These are phyloP conservation scores for Antitrichia curtipendula DNA, from an alignment of 225 moss, liverwort and hornwort species.

Conservation along the genomic window DNA sequence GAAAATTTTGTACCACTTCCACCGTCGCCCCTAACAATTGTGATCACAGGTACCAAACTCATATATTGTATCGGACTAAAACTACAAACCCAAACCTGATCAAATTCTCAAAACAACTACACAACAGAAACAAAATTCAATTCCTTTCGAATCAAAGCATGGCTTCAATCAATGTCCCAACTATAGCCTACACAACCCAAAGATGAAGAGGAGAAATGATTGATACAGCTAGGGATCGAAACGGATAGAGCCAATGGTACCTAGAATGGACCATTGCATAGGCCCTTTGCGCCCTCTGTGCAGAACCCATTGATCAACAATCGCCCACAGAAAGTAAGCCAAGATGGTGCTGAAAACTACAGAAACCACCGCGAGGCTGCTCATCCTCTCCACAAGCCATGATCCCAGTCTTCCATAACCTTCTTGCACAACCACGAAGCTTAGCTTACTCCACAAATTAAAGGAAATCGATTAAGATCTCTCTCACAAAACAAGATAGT, in stretches of 20 bases:
- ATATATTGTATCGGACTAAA: neutral
- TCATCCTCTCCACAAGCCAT: neutral
- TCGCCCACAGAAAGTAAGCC: slow-evolving; percentile 11
- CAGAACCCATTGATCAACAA: neutral
- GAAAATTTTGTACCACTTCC: slow-evolving; percentile 26
- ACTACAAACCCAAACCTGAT: neutral
- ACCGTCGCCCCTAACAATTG: slow-evolving; percentile 15
- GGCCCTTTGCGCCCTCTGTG: slow-evolving; percentile 6
- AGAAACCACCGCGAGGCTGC: neutral
- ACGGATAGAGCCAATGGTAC: neutral
- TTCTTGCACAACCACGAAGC: too few relatives aligned
- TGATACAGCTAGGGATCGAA: neutral
- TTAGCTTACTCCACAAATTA: neutral
- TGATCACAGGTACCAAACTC: neutral
- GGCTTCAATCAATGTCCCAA: too few relatives aligned
- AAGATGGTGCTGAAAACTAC: neutral
- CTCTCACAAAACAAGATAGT: neutral
- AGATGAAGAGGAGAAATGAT: neutral
- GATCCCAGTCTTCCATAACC: neutral
- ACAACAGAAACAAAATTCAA: neutral
- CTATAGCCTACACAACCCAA: neutral
- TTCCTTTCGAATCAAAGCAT: too few relatives aligned
- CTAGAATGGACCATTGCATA: slow-evolving; percentile 10
- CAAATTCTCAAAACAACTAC: neutral
- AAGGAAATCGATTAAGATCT: neutral